These are phyloP conservation scores for Knufia fluminis DNA, from an alignment of 2,329 filamentous ascomycete genomes.

Conservation along the genomic window DNA sequence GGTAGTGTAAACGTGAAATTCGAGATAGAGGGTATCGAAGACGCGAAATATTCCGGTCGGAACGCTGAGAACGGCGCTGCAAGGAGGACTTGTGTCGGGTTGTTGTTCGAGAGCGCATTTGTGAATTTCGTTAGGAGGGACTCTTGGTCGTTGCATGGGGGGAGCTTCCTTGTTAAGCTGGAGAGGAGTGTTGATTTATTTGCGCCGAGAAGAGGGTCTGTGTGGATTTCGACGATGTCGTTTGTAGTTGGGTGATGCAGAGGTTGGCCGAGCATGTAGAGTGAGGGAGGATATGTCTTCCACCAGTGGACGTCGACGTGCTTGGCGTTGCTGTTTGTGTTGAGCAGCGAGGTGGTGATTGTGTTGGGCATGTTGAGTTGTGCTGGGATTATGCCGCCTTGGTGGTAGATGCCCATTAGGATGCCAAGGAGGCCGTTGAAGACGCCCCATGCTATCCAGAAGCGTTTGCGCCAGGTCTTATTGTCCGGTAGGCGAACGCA, in stretches of 20 bases:
- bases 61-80: constrained; percentile 38
- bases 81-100: constrained; percentile 29
- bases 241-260: constrained; percentile 20
- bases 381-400: constrained; percentile 43
- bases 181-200: constrained; percentile 33
- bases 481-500: constrained; percentile 34
- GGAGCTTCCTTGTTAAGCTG: constrained; percentile 30
- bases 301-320: constrained; percentile 41
- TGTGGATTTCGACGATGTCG: constrained; percentile 29
- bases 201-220: constrained; percentile 42
- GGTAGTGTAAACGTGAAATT: constrained; percentile 20
- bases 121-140: constrained; percentile 15
- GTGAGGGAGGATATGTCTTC: constrained; percentile 46
- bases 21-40: constrained; percentile 10
- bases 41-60: constrained; percentile 10
- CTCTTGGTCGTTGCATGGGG: constrained; percentile 12
- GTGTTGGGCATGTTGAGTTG: constrained; percentile 37
- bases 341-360: constrained; percentile 20
- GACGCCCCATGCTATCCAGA: constrained; percentile 37
- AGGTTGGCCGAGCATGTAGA: constrained; percentile 39
- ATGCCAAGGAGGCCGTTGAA: constrained; percentile 42
- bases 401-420: constrained; percentile 46
- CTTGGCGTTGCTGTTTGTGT: constrained; percentile 12
- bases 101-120: constrained; percentile 10
- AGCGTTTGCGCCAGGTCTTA: constrained; percentile 28